These are phyloP conservation scores for Ceratobasidium papillatum DNA, from an alignment of 1,284 basidiomycete genomes.

Conservation along the genomic window DNA sequence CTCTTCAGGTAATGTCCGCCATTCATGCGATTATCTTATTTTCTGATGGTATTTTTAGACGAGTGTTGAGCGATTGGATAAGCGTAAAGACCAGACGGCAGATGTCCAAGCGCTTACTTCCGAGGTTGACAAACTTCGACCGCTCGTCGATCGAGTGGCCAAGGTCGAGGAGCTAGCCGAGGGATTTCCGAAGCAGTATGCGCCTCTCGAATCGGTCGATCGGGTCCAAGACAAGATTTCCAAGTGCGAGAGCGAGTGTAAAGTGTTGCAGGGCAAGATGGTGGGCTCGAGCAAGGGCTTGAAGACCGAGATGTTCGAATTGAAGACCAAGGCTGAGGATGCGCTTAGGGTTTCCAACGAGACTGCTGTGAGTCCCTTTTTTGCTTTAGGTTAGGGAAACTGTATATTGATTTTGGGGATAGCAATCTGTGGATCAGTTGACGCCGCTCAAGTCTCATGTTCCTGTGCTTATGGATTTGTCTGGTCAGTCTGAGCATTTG, in stretches of 20 bases:
- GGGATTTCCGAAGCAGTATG: not conserved
- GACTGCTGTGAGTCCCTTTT: not conserved
- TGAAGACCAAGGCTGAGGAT: not conserved
- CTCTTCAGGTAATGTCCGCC: not conserved
- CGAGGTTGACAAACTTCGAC: no score
- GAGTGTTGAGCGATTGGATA: not conserved
- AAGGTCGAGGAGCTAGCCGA: not conserved
- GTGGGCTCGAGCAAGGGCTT: not conserved
- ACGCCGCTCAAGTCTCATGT: not conserved
- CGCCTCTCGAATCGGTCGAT: not conserved
- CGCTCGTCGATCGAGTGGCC: no score
- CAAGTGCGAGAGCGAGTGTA: not conserved
- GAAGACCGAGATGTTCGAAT: not conserved
- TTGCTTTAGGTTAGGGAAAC: no score
- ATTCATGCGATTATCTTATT: not conserved
- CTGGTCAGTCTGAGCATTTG: not conserved
- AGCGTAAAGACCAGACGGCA: not conserved
- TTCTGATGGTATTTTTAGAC: not conserved
- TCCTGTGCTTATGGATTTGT: not conserved
- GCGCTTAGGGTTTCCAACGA: not conserved
- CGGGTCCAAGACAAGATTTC: not conserved
- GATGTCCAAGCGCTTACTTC: no score
- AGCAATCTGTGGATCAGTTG: slow-evolving; percentile 1
- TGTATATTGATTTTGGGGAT: no score
- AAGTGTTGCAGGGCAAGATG: not conserved